Evolutionary conservation across 495 filamentous ascomycete species (phyloP).

Genomic region (Patellaria atrata): DNA sequence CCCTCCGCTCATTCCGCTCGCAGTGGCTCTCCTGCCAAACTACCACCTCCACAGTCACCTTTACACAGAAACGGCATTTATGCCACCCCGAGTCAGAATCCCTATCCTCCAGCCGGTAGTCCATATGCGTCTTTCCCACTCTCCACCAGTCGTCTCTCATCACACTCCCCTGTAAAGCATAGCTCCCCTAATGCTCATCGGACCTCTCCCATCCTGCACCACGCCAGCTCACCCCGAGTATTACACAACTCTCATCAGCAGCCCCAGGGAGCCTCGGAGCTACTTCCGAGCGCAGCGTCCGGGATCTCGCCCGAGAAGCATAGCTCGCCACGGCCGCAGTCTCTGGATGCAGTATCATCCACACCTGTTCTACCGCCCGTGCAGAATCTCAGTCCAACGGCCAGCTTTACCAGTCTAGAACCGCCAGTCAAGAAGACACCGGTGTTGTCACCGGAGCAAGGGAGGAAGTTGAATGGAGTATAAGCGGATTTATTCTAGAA

Average conservation of each 20-base stretch:
- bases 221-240: conserved; percentile 22
- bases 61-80: conserved; percentile 11
- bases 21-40: conserved; percentile 15
- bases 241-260: conserved; percentile 26
- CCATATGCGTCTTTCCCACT: conserved; percentile 18
- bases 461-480: too few relatives aligned
- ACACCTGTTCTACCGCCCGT: conserved; percentile 37
- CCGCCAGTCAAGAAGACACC: conserved; percentile 20
- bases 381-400: conserved; percentile 34
- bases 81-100: conserved; percentile 3
- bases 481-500: too few relatives aligned
- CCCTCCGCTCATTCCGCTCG: conserved; percentile 3
- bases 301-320: conserved; percentile 71
- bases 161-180: conserved; percentile 17
- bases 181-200: conserved; percentile 12
- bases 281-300: conserved; percentile 37
- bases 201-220: conserved; percentile 3
- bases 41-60: conserved; percentile 14
- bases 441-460: conserved; percentile 15
- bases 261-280: too few relatives aligned
- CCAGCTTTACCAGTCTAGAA: conserved; percentile 12
- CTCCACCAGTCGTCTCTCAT: conserved; percentile 5
- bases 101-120: conserved; percentile 11
- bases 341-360: conserved; percentile 32
- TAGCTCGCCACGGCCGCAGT: conserved; percentile 37